Evolutionary conservation across 2,329 filamentous ascomycete species (phyloP).

Genomic region (Neofusicoccum kwambonambiense): DNA sequence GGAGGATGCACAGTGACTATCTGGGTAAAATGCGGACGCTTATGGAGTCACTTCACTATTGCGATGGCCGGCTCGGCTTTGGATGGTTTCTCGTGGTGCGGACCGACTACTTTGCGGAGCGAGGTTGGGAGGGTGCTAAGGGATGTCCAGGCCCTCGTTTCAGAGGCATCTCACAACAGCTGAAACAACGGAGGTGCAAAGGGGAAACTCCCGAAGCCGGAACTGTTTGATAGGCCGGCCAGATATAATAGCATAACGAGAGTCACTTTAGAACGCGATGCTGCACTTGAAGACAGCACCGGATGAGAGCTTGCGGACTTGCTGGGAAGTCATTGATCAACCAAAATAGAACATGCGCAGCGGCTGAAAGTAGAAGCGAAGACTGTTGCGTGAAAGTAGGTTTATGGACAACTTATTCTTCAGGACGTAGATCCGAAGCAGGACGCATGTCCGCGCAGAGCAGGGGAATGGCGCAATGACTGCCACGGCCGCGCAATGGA

Average conservation of each 20-base stretch:
- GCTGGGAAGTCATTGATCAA: background rate
- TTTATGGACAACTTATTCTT: too few species aligned
- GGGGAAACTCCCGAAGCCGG: background rate
- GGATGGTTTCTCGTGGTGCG: too few species aligned
- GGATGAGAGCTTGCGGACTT: background rate
- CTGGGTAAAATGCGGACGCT: too few species aligned
- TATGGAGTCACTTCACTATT: too few species aligned
- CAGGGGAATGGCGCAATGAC: background rate
- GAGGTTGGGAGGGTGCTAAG: background rate
- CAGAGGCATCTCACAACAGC: background rate
- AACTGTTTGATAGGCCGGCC: background rate
- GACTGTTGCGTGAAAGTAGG: background rate
- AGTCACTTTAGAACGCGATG: background rate
- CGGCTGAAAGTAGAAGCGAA: background rate
- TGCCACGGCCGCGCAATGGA: background rate
- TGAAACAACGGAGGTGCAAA: background rate
- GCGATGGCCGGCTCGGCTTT: too few species aligned
- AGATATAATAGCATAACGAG: background rate
- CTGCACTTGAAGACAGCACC: background rate
- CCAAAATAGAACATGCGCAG: background rate
- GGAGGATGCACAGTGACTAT: too few species aligned
- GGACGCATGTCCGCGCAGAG: background rate
- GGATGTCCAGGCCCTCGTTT: background rate
- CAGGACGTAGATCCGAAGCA: too few species aligned
- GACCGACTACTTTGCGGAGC: background rate